Evolutionary conservation across 2,329 filamentous ascomycete genomes (phyloP).

Genomic region (Ophiostoma montium): DNA sequence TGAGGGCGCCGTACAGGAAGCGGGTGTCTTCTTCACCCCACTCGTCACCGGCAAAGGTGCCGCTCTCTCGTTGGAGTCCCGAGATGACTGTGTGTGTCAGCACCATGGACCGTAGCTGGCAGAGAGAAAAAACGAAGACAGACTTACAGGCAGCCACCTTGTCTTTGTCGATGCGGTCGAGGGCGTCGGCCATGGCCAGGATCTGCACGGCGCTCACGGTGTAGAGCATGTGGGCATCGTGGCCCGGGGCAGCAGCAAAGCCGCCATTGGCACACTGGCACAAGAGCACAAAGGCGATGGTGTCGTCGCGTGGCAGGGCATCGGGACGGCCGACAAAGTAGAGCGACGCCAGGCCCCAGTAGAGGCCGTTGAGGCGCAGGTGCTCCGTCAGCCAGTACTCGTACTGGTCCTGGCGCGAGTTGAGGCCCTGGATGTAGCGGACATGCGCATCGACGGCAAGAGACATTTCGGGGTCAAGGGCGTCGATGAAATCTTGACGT

Average conservation of each 20-base stretch:
- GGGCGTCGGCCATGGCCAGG: constrained; percentile 69
- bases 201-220: constrained; percentile 94
- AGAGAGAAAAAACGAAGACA: neutral
- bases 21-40: constrained; percentile 95
- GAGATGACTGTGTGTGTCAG: constrained; percentile 49
- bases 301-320: constrained; percentile 63
- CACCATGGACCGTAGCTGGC: constrained; percentile 1
- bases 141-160: constrained; percentile 68
- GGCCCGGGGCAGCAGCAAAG: constrained; percentile 84
- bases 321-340: constrained; percentile 72
- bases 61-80: constrained; percentile 61
- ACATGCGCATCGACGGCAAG: constrained; percentile 46
- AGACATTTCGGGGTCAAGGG: neutral
- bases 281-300: constrained; percentile 88
- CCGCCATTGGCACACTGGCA: constrained; percentile 82
- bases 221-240: constrained; percentile 92
- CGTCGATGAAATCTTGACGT: no score
- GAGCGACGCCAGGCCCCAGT: constrained; percentile 86
- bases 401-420: constrained; percentile 83
- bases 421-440: constrained; percentile 81
- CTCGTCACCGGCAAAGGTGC: constrained; percentile 85
- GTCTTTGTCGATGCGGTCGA: constrained; percentile 54
- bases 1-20: constrained; percentile 83
- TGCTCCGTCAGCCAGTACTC: constrained; percentile 98
- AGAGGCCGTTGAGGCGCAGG: constrained; percentile 84